These are phyloP conservation scores for Kodamaea leandrae DNA, from an alignment of 805 yeast species.

Conservation along the genomic window DNA sequence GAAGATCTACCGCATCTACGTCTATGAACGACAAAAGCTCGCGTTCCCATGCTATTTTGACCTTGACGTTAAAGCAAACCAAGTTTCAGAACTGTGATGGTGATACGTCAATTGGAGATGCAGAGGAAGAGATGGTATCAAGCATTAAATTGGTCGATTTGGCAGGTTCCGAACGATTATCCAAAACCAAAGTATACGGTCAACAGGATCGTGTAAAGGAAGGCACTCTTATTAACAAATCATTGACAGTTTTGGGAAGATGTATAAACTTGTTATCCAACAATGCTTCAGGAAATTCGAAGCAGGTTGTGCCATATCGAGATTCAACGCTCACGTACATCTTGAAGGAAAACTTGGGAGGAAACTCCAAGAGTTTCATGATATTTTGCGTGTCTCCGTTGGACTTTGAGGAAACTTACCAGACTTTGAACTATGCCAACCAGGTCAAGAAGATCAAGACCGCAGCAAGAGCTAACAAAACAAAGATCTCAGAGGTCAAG, in stretches of 20 bases:
- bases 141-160: conserved; percentile 70
- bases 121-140: conserved; percentile 52
- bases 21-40: conserved; percentile 70
- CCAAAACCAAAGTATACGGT: conserved; percentile 59
- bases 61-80: conserved; percentile 60
- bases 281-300: conserved; percentile 23
- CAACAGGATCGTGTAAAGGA: conserved; percentile 58
- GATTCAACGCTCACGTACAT: conserved; percentile 77
- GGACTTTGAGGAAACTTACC: conserved; percentile 73
- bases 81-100: conserved; percentile 51
- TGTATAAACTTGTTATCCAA: conserved; percentile 53
- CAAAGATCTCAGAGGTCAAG: conserved; percentile 22
- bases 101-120: conserved; percentile 27
- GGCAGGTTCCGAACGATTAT: conserved; percentile 78
- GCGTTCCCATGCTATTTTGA: conserved; percentile 78
- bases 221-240: conserved; percentile 74
- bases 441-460: conserved; percentile 70
- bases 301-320: conserved; percentile 57
- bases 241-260: conserved; percentile 74
- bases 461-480: conserved; percentile 47
- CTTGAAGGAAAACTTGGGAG: conserved; percentile 72
- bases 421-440: conserved; percentile 75
- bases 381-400: conserved; percentile 83
- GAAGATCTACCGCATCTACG: conserved; percentile 70
- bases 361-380: conserved; percentile 84